Evolutionary conservation across 768 basidiomycete species (phyloP).

Genomic region (Pleurotus platypus): DNA sequence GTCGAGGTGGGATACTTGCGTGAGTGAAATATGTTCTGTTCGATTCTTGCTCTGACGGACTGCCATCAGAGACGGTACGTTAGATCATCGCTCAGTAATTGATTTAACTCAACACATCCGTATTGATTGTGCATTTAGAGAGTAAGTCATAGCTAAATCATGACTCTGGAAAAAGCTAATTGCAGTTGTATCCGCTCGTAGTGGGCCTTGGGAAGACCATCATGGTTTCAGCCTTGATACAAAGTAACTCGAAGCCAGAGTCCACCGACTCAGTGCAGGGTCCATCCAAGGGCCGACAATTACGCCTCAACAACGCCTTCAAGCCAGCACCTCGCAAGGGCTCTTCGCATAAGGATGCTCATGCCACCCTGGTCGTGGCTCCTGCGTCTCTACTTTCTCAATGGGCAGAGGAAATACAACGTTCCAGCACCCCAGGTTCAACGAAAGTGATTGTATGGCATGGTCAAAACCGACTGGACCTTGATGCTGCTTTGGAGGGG

Average conservation of each 20-base stretch:
- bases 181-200: slow-evolving; percentile 19
- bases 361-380: slow-evolving; percentile 86
- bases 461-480: slow-evolving; percentile 77
- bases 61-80: slow-evolving; percentile 35
- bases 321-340: slow-evolving; percentile 35
- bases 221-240: slow-evolving; percentile 88
- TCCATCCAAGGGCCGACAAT: slow-evolving; percentile 44
- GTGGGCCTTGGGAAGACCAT: slow-evolving; percentile 98
- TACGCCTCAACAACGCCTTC: slow-evolving; percentile 64
- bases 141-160: slow-evolving; percentile 31
- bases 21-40: slow-evolving; percentile 34
- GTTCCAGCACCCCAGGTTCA: slow-evolving; percentile 72
- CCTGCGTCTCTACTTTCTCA: slow-evolving; percentile 90
- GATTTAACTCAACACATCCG: neutral
- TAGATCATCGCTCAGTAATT: neutral
- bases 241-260: slow-evolving; percentile 60
- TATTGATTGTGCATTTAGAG: slow-evolving; percentile 29
- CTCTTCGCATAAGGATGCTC: slow-evolving; percentile 28
- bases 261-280: slow-evolving; percentile 25
- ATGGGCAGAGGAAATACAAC: slow-evolving; percentile 89
- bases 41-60: slow-evolving; percentile 2
- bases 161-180: no score
- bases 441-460: slow-evolving; percentile 79
- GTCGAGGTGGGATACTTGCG: slow-evolving; percentile 89
- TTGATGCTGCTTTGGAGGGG: slow-evolving; percentile 55